Evolutionary conservation across 352 stramenopile genomes (phyloP).

Genomic region (Pythium angustatum): DNA sequence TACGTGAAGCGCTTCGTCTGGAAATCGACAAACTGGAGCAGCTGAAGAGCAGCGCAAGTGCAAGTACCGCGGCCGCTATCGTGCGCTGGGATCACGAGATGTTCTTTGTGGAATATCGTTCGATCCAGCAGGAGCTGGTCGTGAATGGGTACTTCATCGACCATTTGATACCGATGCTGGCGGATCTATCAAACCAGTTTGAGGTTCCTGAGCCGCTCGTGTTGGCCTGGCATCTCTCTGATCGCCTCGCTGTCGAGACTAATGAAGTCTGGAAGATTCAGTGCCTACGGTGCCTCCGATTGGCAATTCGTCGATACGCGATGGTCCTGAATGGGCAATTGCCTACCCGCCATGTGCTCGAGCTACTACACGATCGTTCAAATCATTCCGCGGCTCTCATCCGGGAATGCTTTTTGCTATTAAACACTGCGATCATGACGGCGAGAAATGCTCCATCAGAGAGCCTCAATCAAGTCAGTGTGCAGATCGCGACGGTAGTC

Average conservation of each 20-base stretch:
- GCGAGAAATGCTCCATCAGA: slow-evolving; percentile 62
- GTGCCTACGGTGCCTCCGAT: slow-evolving; percentile 65
- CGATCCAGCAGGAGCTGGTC: slow-evolving; percentile 70
- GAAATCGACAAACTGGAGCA: slow-evolving; percentile 64
- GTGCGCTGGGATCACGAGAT: slow-evolving; percentile 77
- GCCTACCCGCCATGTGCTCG: slow-evolving; percentile 54
- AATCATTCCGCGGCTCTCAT: slow-evolving; percentile 54
- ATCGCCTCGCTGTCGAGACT: slow-evolving; percentile 66
- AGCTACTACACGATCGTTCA: slow-evolving; percentile 57
- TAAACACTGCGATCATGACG: slow-evolving; percentile 74
- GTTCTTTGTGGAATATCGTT: slow-evolving; percentile 77
- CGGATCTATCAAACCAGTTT: slow-evolving; percentile 59
- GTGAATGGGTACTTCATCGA: slow-evolving; percentile 85
- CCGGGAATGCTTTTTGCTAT: slow-evolving; percentile 73
- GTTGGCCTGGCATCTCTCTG: slow-evolving; percentile 79
- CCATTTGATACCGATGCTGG: slow-evolving; percentile 67
- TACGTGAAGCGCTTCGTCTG: slow-evolving; percentile 48
- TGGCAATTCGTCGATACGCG: slow-evolving; percentile 73
- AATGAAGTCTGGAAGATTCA: slow-evolving; percentile 57
- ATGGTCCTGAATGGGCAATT: slow-evolving; percentile 82
- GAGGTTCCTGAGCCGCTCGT: slow-evolving; percentile 74
- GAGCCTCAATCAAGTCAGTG: slow-evolving; percentile 60
- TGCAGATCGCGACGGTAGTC: slow-evolving; percentile 45
- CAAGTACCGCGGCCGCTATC: slow-evolving; percentile 26
- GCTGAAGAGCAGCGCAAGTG: slow-evolving; percentile 18